Percentiles rank a stretch among this genome's conserved stretches.
Evolutionary conservation across 2,329 filamentous ascomycete species (phyloP).

Genomic region (Sporothrix brunneoviolacea): DNA sequence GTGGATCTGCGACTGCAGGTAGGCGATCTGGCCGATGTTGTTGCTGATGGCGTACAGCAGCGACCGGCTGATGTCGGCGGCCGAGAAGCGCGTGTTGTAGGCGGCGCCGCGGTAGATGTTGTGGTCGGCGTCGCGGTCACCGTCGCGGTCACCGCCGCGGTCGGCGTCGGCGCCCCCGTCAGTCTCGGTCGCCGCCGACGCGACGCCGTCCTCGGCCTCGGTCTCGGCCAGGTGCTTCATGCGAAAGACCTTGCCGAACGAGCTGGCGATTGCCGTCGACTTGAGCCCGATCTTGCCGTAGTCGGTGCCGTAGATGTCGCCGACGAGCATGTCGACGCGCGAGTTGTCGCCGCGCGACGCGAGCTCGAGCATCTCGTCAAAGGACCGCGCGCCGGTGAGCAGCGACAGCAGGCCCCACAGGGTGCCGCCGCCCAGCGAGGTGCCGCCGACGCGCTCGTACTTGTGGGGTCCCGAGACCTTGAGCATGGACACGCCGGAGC

Average conservation of each 20-base stretch:
- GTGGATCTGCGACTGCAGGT: slow-evolving; percentile 94
- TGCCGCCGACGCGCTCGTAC: slow-evolving; percentile 88
- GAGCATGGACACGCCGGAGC: slow-evolving; percentile 92
- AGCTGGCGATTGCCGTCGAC: slow-evolving; percentile 89
- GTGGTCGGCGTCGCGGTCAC: not conserved
- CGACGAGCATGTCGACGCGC: slow-evolving; percentile 91
- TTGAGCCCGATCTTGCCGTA: slow-evolving; percentile 96
- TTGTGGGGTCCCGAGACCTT: slow-evolving; percentile 87
- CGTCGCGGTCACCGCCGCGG: not conserved
- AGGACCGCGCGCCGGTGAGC: slow-evolving; percentile 87
- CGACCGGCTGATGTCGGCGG: slow-evolving; percentile 82
- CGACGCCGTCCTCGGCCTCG: slow-evolving; percentile 71
- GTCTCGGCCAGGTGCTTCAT: slow-evolving; percentile 80
- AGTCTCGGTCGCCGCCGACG: slow-evolving; percentile 78
- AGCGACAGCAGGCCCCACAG: slow-evolving; percentile 92
- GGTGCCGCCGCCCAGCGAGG: slow-evolving; percentile 91
- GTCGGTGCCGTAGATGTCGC: slow-evolving; percentile 94
- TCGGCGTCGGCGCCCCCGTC: not conserved
- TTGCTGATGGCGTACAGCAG: slow-evolving; percentile 94
- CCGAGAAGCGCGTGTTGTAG: slow-evolving; percentile 52
- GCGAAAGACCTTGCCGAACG: slow-evolving; percentile 93
- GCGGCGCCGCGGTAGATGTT: slow-evolving; percentile 21
- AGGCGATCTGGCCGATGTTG: slow-evolving; percentile 97
- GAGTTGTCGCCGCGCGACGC: slow-evolving; percentile 88
- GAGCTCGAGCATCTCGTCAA: slow-evolving; percentile 93